Conservation (phyloP, 2,329 filamentous ascomycete genomes). For the Coniosporium tulheliwenetii region DNA sequence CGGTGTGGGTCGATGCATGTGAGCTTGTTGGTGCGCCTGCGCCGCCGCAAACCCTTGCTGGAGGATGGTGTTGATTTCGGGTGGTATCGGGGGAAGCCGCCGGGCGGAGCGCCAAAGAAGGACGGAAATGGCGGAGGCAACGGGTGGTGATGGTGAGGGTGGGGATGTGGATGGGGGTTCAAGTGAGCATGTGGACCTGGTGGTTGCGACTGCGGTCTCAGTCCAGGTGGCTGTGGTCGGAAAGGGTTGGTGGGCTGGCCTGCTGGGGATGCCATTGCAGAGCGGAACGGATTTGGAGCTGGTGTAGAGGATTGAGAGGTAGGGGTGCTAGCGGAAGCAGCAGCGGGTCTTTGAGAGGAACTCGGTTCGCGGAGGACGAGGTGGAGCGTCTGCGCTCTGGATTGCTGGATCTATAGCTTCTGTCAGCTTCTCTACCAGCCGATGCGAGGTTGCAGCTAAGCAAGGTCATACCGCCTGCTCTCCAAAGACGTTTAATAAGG, state of each 20-base stretch:
- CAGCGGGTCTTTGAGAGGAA: background rate
- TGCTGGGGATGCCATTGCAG: background rate
- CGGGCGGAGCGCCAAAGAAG: too few relatives aligned
- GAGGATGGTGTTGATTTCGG: too few relatives aligned
- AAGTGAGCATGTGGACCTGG: background rate
- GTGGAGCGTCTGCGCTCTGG: slow-evolving; percentile 19
- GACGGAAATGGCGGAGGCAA: too few relatives aligned
- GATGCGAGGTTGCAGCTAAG: background rate
- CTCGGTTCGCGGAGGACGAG: slow-evolving; percentile 20
- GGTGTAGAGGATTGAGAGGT: background rate
- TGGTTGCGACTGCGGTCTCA: background rate
- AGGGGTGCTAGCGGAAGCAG: background rate
- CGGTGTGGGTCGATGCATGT: slow-evolving; percentile 5
- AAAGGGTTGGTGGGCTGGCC: background rate
- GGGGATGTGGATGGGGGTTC: background rate
- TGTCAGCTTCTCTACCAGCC: slow-evolving; percentile 1
- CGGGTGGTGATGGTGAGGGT: background rate
- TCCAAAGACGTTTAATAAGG: slow-evolving; percentile 34
- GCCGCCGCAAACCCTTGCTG: too few relatives aligned
- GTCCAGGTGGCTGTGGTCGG: background rate
- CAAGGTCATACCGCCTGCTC: slow-evolving; percentile 28
- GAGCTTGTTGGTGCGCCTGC: background rate
- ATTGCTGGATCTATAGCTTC: slow-evolving; percentile 15
- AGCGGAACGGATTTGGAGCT: background rate
- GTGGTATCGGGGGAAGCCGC: too few relatives aligned